A percentile compares a stretch with the other conserved stretches of the same genome.
phyloP scores from a whole-genome alignment of 2,329 filamentous ascomycete species.

The Phaeosphaeriaceae sp. region DNA sequence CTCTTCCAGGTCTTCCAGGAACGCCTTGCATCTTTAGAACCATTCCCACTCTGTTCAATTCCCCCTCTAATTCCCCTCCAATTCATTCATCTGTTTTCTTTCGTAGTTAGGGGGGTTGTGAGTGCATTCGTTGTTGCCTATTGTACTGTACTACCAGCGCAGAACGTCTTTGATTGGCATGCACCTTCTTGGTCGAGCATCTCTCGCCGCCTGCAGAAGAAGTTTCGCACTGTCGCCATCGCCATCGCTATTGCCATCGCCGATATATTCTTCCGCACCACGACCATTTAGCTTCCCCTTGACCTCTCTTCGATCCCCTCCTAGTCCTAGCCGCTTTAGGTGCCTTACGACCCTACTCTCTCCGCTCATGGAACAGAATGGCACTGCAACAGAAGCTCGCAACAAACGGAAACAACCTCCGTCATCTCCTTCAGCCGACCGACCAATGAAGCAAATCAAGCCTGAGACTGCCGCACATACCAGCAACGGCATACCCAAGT shows the following conservation, averaged over 20 bases:
- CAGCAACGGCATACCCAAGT: slow-evolving; percentile 36
- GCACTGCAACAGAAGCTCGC: slow-evolving; percentile 42
- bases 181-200: slow-evolving; percentile 35
- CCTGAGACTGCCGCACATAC: slow-evolving; percentile 54
- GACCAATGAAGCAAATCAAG: slow-evolving; percentile 62
- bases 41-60: too few species aligned
- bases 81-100: too few species aligned
- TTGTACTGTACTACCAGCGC: background rate
- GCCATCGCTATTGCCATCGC: slow-evolving; percentile 16
- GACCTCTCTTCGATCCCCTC: slow-evolving; percentile 12
- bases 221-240: slow-evolving; percentile 27
- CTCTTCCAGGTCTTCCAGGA: background rate
- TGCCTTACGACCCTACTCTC: slow-evolving; percentile 5
- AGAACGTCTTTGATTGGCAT: slow-evolving; percentile 25
- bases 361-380: slow-evolving; percentile 57
- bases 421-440: slow-evolving; percentile 53
- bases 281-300: slow-evolving; percentile 9
- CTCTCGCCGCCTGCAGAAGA: slow-evolving; percentile 39
- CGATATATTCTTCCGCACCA: slow-evolving; percentile 13
- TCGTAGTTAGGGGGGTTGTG: too few species aligned
- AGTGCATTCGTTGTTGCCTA: slow-evolving; percentile 3
- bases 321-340: slow-evolving; percentile 1
- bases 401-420: slow-evolving; percentile 64
- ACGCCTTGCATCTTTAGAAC: slow-evolving; percentile 1
- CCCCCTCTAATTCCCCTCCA: too few species aligned